These are phyloP conservation scores for Thraustotheca clavata DNA, from an alignment of 352 stramenopile genomes.

Conservation along the genomic window DNA sequence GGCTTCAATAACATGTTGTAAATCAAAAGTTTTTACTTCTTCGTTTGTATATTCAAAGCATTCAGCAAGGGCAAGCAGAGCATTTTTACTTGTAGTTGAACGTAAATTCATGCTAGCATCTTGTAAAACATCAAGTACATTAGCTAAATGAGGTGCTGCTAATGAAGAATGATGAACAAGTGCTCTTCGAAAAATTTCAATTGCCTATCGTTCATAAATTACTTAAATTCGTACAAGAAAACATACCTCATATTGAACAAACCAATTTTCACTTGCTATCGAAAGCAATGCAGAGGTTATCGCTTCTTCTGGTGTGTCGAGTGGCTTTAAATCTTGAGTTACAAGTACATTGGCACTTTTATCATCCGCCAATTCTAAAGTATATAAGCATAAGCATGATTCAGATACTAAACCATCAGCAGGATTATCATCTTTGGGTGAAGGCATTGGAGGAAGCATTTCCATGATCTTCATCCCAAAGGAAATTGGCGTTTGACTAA, in stretches of 20 bases:
- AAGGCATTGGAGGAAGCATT: background rate
- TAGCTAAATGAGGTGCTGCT: conserved; percentile 22
- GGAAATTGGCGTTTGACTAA: too few species aligned
- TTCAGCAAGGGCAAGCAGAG: conserved; percentile 46
- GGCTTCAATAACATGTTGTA: conserved; percentile 32
- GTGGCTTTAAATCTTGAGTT: conserved; percentile 34
- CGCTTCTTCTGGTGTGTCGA: conserved; percentile 14
- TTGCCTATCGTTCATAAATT: conserved; percentile 23
- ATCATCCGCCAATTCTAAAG: conserved; percentile 26
- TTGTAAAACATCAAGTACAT: conserved; percentile 31
- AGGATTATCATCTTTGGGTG: background rate
- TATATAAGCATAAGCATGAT: background rate
- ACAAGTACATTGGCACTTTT: conserved; percentile 34
- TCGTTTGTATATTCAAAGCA: conserved; percentile 36
- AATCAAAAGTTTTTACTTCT: background rate
- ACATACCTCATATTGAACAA: conserved; percentile 47
- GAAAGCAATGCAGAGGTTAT: conserved; percentile 24
- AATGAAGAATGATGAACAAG: conserved; percentile 42
- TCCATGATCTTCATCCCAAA: background rate
- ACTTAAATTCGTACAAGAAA: background rate
- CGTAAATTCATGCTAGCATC: conserved; percentile 52
- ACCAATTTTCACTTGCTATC: conserved; percentile 41
- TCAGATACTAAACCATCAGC: background rate
- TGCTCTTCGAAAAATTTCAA: conserved; percentile 37
- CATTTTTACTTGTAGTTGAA: conserved; percentile 62